phyloP scores from a whole-genome alignment of 169 alveolate genomes.

The Babesia bovis region DNA sequence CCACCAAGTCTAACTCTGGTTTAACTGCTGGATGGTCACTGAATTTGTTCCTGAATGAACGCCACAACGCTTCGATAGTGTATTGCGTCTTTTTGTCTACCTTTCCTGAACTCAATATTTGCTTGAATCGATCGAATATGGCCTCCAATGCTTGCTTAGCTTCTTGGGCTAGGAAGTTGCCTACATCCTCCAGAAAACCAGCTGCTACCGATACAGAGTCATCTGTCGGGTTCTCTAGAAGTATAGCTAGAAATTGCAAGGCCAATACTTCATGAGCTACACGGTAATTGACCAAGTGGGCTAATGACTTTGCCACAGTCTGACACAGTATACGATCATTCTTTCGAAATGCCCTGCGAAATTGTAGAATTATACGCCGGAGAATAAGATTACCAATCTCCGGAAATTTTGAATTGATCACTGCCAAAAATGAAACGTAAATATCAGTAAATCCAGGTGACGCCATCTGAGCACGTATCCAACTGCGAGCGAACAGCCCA shows the following conservation, averaged over 20 bases:
- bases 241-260: constrained; percentile 89
- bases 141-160: constrained; percentile 91
- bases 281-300: constrained; percentile 91
- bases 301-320: constrained; percentile 93
- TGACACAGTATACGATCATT: constrained; percentile 93
- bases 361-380: constrained; percentile 89
- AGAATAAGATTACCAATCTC: constrained; percentile 94
- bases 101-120: constrained; percentile 94
- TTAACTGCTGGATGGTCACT: constrained; percentile 81
- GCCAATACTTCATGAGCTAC: constrained; percentile 93
- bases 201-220: constrained; percentile 96
- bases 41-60: constrained; percentile 89
- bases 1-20: constrained; percentile 94
- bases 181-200: constrained; percentile 89
- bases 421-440: constrained; percentile 94
- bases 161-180: constrained; percentile 91
- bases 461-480: constrained; percentile 97
- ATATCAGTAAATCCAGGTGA: constrained; percentile 96
- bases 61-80: constrained; percentile 93
- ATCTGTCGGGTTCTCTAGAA: constrained; percentile 93
- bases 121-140: constrained; percentile 93
- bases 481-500: constrained; percentile 94
- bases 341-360: constrained; percentile 89
- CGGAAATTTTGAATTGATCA: constrained; percentile 97
- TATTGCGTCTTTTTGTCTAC: constrained; percentile 93